Conservation (phyloP, 345 rosid genomes). For the Barbarea vulgaris region DNA sequence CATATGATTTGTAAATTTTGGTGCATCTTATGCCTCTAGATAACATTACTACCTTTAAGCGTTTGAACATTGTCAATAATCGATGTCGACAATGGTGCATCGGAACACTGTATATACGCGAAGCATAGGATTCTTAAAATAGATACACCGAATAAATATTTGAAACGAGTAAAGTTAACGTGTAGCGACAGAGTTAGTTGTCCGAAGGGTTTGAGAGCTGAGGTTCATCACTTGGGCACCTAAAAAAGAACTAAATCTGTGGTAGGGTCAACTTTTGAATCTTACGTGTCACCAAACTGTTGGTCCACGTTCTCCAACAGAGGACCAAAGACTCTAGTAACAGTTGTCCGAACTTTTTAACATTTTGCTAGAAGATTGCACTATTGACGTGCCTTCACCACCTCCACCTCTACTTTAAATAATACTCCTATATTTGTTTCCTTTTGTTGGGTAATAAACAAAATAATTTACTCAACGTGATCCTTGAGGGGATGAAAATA, state of each 20-base stretch:
- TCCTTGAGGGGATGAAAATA: not conserved
- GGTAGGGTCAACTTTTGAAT: not conserved
- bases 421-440: not conserved
- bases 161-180: slow-evolving; percentile 20
- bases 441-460: slow-evolving; percentile 24
- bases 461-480: slow-evolving; percentile 14
- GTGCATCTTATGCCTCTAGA: no score
- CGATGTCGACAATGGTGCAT: slow-evolving; percentile 23
- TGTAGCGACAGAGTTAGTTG: slow-evolving; percentile 37
- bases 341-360: slow-evolving; percentile 21
- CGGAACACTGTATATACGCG: not conserved
- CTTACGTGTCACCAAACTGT: slow-evolving; percentile 33
- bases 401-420: slow-evolving; percentile 37
- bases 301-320: slow-evolving; percentile 49
- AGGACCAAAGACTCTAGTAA: slow-evolving; percentile 38
- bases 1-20: no score
- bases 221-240: slow-evolving; percentile 20
- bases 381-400: slow-evolving; percentile 56
- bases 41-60: not conserved
- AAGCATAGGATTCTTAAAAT: not conserved
- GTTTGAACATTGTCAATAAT: not conserved
- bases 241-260: slow-evolving; percentile 17
- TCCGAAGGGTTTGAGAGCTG: slow-evolving; percentile 11
- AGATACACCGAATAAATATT: slow-evolving; percentile 12
- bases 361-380: slow-evolving; percentile 24